Evolutionary conservation across 2,329 filamentous ascomycete genomes (phyloP).

Genomic region (Cadophora luteo-olivacea): DNA sequence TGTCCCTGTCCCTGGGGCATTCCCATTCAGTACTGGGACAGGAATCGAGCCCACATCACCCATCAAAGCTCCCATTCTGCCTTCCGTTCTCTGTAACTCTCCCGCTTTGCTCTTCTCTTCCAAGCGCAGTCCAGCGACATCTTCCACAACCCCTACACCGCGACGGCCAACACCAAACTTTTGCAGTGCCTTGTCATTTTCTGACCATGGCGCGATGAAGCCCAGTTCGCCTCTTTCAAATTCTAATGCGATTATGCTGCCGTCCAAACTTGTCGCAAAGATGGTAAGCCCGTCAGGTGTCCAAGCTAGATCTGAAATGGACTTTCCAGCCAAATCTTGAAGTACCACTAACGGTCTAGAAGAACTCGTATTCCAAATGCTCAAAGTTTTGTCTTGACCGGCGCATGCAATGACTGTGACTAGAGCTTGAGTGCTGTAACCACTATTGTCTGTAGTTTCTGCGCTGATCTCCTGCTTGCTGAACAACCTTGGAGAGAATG

Average conservation of each 20-base stretch:
- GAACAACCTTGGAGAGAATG: constrained; percentile 93
- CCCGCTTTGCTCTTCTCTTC: constrained; percentile 93
- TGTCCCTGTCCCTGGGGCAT: constrained; percentile 37
- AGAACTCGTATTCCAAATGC: constrained; percentile 97
- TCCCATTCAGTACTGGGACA: constrained; percentile 40
- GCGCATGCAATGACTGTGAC: constrained; percentile 97
- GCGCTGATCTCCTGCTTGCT: constrained; percentile 66
- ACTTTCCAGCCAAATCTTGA: constrained; percentile 87
- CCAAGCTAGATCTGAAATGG: constrained; percentile 94
- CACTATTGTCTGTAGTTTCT: constrained; percentile 57
- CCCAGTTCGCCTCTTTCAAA: constrained; percentile 91
- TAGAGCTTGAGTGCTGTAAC: constrained; percentile 55
- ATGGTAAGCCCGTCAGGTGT: constrained; percentile 88
- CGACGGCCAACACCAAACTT: constrained; percentile 91
- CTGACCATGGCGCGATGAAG: constrained; percentile 82
- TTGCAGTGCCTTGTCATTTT: constrained; percentile 91
- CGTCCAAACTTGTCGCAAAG: constrained; percentile 87
- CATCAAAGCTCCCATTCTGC: constrained; percentile 98
- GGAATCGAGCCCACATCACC: constrained; percentile 67
- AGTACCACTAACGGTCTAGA: constrained; percentile 89
- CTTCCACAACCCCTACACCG: constrained; percentile 89
- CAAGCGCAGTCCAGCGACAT: constrained; percentile 83
- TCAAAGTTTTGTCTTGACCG: constrained; percentile 94
- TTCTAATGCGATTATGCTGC: constrained; percentile 79
- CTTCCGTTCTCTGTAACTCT: constrained; percentile 88